These are phyloP conservation scores for Ceratocystis cubensis DNA, from an alignment of 2,329 filamentous ascomycete species.

Conservation along the genomic window DNA sequence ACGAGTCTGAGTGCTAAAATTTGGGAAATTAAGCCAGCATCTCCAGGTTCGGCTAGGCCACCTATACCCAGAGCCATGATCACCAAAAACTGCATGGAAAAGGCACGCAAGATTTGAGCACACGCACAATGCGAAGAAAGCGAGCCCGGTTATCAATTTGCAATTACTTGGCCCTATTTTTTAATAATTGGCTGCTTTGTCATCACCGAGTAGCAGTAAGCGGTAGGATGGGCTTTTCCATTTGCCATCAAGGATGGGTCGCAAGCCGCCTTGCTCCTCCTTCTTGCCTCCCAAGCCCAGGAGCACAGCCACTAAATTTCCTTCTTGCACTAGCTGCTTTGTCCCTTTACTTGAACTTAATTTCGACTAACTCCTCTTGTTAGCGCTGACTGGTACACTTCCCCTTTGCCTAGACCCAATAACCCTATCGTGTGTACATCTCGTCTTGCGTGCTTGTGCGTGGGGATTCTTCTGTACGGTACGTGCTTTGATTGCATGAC, in stretches of 20 bases:
- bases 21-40: not conserved
- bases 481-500: too few relatives aligned
- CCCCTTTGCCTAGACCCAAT: too few relatives aligned
- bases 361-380: not conserved
- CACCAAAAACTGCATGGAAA: not conserved
- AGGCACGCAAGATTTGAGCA: not conserved
- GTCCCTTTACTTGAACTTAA: not conserved
- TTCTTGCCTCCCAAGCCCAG: not conserved
- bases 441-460: too few relatives aligned
- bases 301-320: slow-evolving; percentile 1
- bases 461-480: too few relatives aligned
- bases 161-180: too few relatives aligned
- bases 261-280: not conserved
- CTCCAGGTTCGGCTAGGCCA: not conserved
- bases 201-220: too few relatives aligned
- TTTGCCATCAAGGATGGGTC: not conserved
- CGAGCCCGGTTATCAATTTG: too few relatives aligned
- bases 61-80: not conserved
- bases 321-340: not conserved
- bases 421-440: too few relatives aligned
- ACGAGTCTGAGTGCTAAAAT: not conserved
- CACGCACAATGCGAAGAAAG: too few relatives aligned
- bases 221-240: not conserved
- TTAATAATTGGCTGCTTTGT: too few relatives aligned
- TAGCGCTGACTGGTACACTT: not conserved